Percentiles rank a stretch among this genome's conserved stretches.
Evolutionary conservation across 805 yeast species (phyloP).

Genomic region (Kuraishia ogatae): DNA sequence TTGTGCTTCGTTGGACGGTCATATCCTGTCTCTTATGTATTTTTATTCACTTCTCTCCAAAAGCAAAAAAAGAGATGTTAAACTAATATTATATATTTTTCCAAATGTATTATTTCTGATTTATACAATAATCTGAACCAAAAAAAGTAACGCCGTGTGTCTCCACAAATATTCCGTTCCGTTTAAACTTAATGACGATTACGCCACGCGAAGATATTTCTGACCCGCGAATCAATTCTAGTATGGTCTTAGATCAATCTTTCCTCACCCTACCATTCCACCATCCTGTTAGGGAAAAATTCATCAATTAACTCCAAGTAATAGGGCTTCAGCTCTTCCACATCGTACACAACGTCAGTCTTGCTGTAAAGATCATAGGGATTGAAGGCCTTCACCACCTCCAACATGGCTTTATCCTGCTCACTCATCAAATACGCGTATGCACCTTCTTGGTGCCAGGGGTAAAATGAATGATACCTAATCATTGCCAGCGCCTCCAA

Average conservation of each 20-base stretch:
- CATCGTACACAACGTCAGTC: conserved; percentile 31
- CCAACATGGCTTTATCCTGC: conserved; percentile 49
- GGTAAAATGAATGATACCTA: conserved; percentile 66
- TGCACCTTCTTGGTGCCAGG: conserved; percentile 69
- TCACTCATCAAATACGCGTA: conserved; percentile 57
- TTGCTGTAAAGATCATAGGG: conserved; percentile 65
- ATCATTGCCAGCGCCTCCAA: conserved; percentile 67
- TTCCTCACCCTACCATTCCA: conserved; percentile 36
- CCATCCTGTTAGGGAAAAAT: conserved; percentile 46
- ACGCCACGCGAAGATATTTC: too few species aligned
- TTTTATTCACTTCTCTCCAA: not conserved
- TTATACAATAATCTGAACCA: not conserved
- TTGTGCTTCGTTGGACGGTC: not conserved
- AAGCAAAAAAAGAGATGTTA: not conserved
- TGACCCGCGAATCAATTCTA: too few species aligned
- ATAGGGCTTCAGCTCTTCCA: conserved; percentile 45
- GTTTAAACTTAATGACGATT: too few species aligned
- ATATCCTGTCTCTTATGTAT: not conserved
- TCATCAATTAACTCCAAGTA: conserved; percentile 59
- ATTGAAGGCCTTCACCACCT: conserved; percentile 59
- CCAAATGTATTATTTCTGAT: not conserved
- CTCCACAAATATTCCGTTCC: too few species aligned
- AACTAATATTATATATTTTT: not conserved
- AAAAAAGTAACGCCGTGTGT: too few species aligned
- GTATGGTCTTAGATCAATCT: too few species aligned